Evolutionary conservation across 2,329 filamentous ascomycete species (phyloP), one percentile per base, ranked within the genome.

Genomic region (Ceratocystis cacaofunesta): DNA sequence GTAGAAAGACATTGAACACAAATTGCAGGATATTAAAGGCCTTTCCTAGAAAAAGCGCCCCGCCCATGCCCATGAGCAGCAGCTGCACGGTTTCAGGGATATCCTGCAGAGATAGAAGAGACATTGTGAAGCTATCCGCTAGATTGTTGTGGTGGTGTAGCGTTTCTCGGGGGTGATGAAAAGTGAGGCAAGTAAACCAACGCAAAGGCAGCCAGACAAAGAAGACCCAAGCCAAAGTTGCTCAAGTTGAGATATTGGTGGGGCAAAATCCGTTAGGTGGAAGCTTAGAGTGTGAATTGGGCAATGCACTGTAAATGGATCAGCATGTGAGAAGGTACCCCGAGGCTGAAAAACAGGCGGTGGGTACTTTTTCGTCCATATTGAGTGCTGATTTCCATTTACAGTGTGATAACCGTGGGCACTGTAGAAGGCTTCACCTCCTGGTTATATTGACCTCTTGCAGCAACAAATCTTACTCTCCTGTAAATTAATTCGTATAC

Each of bases 1-100:
- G 78, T 66, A 92, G 73, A 72, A 92, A 90, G 48, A 87, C 76
- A 73, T 84, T 86, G 67, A 88, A 73, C 60, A 90, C 70, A 48
- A 90, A 80, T 68, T 79, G 79, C 63, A 85, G 69, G 70, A 84
- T 84, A 72, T 79, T 83, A 65, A 86, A 71, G 22, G 82, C 72
- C 72, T 84, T 84, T 68, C 74, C 78, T 68, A 77, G 78, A 58
- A 88, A 69, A 69, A 79, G 83, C 60, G 88, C 73, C 65, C 82
- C 81, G 61, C 88, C 88, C 63, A 86, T 69, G 44, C 75, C 78
- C 61, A 79, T 79, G 61, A 84, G 72, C 15, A 67, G 76, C 72
- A 77, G 76, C 68, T 79, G 76, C 17, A 77, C 74, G 36, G 74
- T 70, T 69, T 76, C 76, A 43, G 81, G 81, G 43, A 82, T 66